Percentiles rank a stretch among this genome's conserved stretches.
phyloP scores from a whole-genome alignment of 805 yeast genomes.

The Alloascoidea africana region DNA sequence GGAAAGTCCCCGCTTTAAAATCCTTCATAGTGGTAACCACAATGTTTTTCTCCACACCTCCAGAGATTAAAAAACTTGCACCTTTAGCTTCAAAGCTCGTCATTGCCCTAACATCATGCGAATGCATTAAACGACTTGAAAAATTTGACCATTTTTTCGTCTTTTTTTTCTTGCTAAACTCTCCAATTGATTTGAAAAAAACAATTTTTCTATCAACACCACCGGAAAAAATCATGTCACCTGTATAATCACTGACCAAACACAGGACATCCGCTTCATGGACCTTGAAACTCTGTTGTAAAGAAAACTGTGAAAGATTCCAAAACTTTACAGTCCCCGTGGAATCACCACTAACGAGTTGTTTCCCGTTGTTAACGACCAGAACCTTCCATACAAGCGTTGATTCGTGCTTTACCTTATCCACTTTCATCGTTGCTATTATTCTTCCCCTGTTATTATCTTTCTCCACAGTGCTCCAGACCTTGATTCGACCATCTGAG shows the following conservation, averaged over 20 bases:
- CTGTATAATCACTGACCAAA: slow-evolving; percentile 41
- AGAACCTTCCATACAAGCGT: slow-evolving; percentile 84
- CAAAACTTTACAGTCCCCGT: slow-evolving; percentile 90
- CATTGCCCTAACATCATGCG: slow-evolving; percentile 75
- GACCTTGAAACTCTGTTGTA: slow-evolving; percentile 64
- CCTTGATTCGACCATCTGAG: slow-evolving; percentile 82
- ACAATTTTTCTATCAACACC: slow-evolving; percentile 91
- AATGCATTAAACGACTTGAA: slow-evolving; percentile 66
- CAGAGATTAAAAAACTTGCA: slow-evolving; percentile 56
- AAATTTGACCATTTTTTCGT: slow-evolving; percentile 57
- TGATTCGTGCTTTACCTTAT: slow-evolving; percentile 65
- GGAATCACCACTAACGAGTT: slow-evolving; percentile 91
- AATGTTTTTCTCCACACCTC: slow-evolving; percentile 67
- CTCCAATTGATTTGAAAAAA: slow-evolving; percentile 39
- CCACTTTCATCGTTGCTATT: slow-evolving; percentile 81
- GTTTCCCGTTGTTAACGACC: slow-evolving; percentile 45
- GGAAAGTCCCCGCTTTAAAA: slow-evolving; percentile 56
- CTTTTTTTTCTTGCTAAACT: slow-evolving; percentile 13
- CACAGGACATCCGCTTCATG: slow-evolving; percentile 90
- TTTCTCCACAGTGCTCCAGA: slow-evolving; percentile 42
- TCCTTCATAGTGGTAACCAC: slow-evolving; percentile 27
- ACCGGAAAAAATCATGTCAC: slow-evolving; percentile 62
- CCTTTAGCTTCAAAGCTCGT: slow-evolving; percentile 38
- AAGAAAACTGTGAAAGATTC: slow-evolving; percentile 67
- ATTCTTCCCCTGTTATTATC: slow-evolving; percentile 41